phyloP scores from a whole-genome alignment of 192 early-diverging fungal genomes.

The Coemansia sp. region DNA sequence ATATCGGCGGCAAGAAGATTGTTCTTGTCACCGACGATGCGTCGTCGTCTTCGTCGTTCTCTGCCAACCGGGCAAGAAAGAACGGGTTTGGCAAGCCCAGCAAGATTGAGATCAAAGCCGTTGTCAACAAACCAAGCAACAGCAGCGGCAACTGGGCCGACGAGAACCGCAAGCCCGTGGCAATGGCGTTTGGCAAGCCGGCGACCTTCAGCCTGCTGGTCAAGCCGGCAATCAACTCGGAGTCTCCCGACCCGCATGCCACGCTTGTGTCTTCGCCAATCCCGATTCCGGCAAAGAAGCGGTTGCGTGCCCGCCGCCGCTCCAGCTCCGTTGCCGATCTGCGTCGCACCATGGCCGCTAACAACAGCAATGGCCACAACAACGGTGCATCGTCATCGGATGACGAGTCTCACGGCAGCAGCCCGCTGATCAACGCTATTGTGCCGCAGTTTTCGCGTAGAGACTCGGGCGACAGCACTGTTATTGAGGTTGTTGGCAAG shows the following conservation, averaged over 20 bases:
- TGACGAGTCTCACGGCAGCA: slow-evolving; percentile 2
- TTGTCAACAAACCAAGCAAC: neutral
- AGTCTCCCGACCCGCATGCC: neutral
- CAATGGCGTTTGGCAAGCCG: slow-evolving; percentile 48
- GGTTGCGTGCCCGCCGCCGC: slow-evolving; percentile 37
- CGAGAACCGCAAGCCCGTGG: slow-evolving; percentile 30
- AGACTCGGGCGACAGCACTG: slow-evolving; percentile 45
- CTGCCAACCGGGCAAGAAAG: neutral
- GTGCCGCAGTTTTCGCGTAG: slow-evolving; percentile 1
- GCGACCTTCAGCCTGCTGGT: slow-evolving; percentile 39
- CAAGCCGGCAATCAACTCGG: slow-evolving; percentile 8
- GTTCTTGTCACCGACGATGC: neutral
- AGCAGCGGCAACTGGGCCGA: neutral
- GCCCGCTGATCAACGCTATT: neutral
- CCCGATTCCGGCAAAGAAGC: slow-evolving; percentile 40
- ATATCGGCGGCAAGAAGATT: neutral
- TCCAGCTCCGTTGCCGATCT: slow-evolving; percentile 42
- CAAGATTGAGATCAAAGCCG: neutral
- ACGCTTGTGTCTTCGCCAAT: slow-evolving; percentile 4
- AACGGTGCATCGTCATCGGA: slow-evolving; percentile 6
- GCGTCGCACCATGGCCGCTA: slow-evolving; percentile 17
- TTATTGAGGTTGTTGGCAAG: slow-evolving; percentile 44
- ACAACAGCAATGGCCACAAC: neutral
- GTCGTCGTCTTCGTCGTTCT: neutral
- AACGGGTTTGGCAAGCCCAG: neutral